Base-by-base conservation (phyloP, 2,329 filamentous ascomycete species). In the Curvularia spicifera region DNA sequence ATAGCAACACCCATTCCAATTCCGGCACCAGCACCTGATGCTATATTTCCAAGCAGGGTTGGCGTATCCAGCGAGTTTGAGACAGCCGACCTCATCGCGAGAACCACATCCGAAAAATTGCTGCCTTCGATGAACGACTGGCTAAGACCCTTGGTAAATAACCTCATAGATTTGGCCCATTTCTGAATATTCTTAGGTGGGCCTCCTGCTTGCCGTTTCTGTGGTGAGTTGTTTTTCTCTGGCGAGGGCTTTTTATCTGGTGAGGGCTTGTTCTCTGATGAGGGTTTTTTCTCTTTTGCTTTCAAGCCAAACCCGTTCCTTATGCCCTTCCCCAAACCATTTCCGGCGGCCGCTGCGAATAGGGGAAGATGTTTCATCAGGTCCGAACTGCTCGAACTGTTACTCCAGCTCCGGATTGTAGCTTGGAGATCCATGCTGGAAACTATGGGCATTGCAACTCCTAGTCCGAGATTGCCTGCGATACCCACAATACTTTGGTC, bases 1-100 rank as follows among this genome's bases (percentile, higher is more conserved):
- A 72, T 54, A 0, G 71, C 67, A 2, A 67, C 28, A 0, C 71
- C 70, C 53, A 67, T 61, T 0, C 71, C 71, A 33, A 72, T 66
- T 1, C 71, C 71, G 5, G 70, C 67, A 26, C 71, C 71, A 50
- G 69, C 67, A 12, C 71, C 71, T 18, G 69, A 62, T n/a, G 65
- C 69, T 4, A 73, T 37, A 15, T 66, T 63, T 1, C 64, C 50
- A 18, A 73, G 33, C 57, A 63, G 64, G 1, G 48, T 51, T 28
- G 60, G 55, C n/a, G 69, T 35, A 22, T 65, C 55, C 5, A 57
- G 3, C 22, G 49, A 53, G 13, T 40, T 26, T 9, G 47, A 24
- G n/a, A 67, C 52, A 15, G 51, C 56, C 1, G 57, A 37, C 5
- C 43, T 53, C 4, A 55, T 44, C 0, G 46, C 46, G 4, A 45